phyloP scores from a whole-genome alignment of 2,329 filamentous ascomycete genomes.

The Corynespora cassiicola region DNA sequence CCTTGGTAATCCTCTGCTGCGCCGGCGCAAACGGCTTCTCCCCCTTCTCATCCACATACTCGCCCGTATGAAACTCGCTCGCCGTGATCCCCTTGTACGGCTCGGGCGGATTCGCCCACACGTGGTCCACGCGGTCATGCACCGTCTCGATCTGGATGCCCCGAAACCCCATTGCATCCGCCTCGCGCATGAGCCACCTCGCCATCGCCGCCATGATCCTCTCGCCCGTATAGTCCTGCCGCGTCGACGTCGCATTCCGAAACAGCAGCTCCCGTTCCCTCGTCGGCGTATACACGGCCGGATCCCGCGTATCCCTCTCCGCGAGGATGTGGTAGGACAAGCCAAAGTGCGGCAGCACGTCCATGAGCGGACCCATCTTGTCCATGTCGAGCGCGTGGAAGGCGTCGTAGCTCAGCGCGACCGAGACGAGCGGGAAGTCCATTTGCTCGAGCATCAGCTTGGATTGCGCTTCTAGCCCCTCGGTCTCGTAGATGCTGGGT shows the following conservation, averaged over 20 bases:
- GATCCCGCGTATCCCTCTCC: constrained; percentile 26
- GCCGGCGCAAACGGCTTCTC: constrained; percentile 27
- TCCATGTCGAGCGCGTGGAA: constrained; percentile 29
- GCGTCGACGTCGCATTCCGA: constrained; percentile 46
- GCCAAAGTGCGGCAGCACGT: constrained; percentile 29
- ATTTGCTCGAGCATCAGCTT: constrained; percentile 37
- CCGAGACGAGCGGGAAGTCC: constrained; percentile 49
- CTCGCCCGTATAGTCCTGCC: constrained; percentile 41
- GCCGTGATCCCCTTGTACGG: constrained; percentile 30
- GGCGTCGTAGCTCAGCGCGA: constrained; percentile 45
- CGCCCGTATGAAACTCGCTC: constrained; percentile 28
- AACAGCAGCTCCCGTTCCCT: constrained; percentile 37
- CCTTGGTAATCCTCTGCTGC: constrained; percentile 29
- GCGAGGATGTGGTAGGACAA: constrained; percentile 27
- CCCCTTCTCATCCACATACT: constrained; percentile 29
- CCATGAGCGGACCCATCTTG: constrained; percentile 29
- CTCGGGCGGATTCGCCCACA: constrained; percentile 34
- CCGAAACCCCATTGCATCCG: constrained; percentile 36
- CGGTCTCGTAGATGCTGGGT: constrained; percentile 17
- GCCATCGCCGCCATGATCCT: constrained; percentile 43
- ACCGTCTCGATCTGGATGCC: constrained; percentile 46
- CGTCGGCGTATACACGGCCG: constrained; percentile 33
- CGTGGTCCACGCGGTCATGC: constrained; percentile 34
- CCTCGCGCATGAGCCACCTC: constrained; percentile 47
- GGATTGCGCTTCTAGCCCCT: constrained; percentile 26